Conservation (phyloP, 768 basidiomycete genomes). For the Royoungia palumana region DNA sequence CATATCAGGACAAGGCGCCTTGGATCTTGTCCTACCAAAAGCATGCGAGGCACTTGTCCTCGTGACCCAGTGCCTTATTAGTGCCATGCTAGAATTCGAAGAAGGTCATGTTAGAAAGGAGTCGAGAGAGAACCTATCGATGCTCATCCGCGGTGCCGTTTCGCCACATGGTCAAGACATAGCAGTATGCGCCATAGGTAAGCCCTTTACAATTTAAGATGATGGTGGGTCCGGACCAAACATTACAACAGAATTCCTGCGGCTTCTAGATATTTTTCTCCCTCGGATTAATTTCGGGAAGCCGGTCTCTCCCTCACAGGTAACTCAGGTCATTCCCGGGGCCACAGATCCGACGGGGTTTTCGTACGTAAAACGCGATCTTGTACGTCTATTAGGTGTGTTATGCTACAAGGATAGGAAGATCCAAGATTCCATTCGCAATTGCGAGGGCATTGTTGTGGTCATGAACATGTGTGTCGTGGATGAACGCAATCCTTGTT, state of each 20-base stretch:
- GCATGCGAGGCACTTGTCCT: slow-evolving; percentile 79
- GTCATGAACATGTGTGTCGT: slow-evolving; percentile 87
- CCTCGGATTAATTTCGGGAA: slow-evolving; percentile 83
- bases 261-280: slow-evolving; percentile 73
- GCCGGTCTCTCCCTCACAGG: slow-evolving; percentile 35
- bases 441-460: slow-evolving; percentile 70
- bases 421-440: slow-evolving; percentile 73
- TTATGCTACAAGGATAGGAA: slow-evolving; percentile 59
- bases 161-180: slow-evolving; percentile 42
- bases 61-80: slow-evolving; percentile 70
- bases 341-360: slow-evolving; percentile 56
- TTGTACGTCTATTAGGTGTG: slow-evolving; percentile 84
- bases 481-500: slow-evolving; percentile 91
- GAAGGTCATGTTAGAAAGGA: slow-evolving; percentile 28
- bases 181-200: slow-evolving; percentile 59
- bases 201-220: slow-evolving; percentile 13
- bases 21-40: slow-evolving; percentile 73
- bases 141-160: slow-evolving; percentile 43
- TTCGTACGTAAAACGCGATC: slow-evolving; percentile 80
- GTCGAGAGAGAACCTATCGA: slow-evolving; percentile 25
- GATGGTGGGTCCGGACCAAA: not conserved
- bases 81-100: slow-evolving; percentile 47
- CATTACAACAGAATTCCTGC: slow-evolving; percentile 66
- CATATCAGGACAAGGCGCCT: slow-evolving; percentile 34
- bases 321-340: slow-evolving; percentile 18